Evolutionary conservation across 768 basidiomycete species (phyloP).

Genomic region (Pilatotrama ljubarskyi): DNA sequence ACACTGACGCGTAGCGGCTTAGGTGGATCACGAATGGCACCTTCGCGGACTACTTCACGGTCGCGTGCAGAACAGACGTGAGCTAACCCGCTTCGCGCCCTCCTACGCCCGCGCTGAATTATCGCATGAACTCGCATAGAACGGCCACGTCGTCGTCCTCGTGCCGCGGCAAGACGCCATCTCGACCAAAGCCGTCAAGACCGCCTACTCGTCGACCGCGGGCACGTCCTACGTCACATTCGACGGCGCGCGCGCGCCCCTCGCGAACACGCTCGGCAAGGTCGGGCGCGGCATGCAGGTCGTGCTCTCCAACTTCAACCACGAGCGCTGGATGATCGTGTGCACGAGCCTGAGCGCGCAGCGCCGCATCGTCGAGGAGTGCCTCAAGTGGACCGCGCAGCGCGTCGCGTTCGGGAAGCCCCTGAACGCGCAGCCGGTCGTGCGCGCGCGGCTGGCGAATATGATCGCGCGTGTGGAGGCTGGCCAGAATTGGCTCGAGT

Average conservation of each 20-base stretch:
- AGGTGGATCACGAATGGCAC: slow-evolving; percentile 92
- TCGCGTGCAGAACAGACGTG: slow-evolving; percentile 72
- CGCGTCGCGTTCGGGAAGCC: slow-evolving; percentile 91
- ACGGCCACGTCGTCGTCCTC: slow-evolving; percentile 74
- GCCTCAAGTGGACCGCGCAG: slow-evolving; percentile 90
- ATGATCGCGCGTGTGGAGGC: slow-evolving; percentile 92
- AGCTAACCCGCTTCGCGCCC: neutral
- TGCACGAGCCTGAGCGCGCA: slow-evolving; percentile 72
- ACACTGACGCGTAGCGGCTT: slow-evolving; percentile 18
- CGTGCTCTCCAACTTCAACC: slow-evolving; percentile 85
- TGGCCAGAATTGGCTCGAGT: slow-evolving; percentile 88
- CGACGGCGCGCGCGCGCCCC: slow-evolving; percentile 77
- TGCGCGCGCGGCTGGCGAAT: slow-evolving; percentile 79
- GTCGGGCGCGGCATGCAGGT: slow-evolving; percentile 83
- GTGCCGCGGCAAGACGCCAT: slow-evolving; percentile 72
- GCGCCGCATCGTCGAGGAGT: slow-evolving; percentile 84
- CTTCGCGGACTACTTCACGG: slow-evolving; percentile 84
- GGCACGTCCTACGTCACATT: slow-evolving; percentile 89
- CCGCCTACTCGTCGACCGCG: slow-evolving; percentile 87
- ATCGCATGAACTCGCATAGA: slow-evolving; percentile 40
- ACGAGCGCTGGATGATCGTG: slow-evolving; percentile 88
- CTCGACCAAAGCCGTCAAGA: slow-evolving; percentile 88
- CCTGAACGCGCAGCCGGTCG: slow-evolving; percentile 77
- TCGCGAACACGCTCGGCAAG: slow-evolving; percentile 84
- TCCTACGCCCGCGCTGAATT: neutral